Percentiles rank a stretch among this genome's conserved stretches.
phyloP scores from a whole-genome alignment of 192 early-diverging fungal genomes.

The Oehlia diaphana region DNA sequence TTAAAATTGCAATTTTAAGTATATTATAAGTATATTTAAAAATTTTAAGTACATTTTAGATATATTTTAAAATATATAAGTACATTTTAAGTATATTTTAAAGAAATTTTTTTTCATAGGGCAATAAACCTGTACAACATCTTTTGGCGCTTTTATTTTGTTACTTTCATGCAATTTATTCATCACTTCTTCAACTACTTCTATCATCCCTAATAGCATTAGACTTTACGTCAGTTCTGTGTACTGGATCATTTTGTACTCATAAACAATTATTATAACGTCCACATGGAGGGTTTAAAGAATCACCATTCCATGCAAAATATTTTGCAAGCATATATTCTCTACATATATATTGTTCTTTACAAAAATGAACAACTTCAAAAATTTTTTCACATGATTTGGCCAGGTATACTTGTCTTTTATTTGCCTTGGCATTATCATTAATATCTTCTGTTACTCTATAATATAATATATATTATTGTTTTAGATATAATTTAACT shows the following conservation, averaged over 20 bases:
- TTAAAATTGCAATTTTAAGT: too few relatives aligned
- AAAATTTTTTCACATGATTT: background rate
- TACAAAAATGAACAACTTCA: too few relatives aligned
- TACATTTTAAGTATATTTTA: too few relatives aligned
- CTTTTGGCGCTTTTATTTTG: too few relatives aligned
- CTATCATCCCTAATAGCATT: background rate
- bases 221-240: background rate
- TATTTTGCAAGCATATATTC: too few relatives aligned
- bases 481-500: background rate
- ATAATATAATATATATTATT: constrained; percentile 6
- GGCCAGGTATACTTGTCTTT: background rate
- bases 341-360: too few relatives aligned
- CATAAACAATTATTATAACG: constrained; percentile 2
- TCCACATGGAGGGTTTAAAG: background rate
- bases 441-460: background rate
- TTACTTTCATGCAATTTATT: too few relatives aligned
- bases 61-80: too few relatives aligned
- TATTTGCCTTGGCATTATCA: background rate
- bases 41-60: too few relatives aligned
- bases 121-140: constrained; percentile 18
- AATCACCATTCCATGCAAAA: too few relatives aligned
- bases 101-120: too few relatives aligned
- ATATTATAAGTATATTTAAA: too few relatives aligned
- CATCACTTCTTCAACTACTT: background rate
- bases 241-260: background rate